These are phyloP conservation scores for Trametes cingulata DNA, from an alignment of 768 basidiomycete genomes.

Conservation along the genomic window DNA sequence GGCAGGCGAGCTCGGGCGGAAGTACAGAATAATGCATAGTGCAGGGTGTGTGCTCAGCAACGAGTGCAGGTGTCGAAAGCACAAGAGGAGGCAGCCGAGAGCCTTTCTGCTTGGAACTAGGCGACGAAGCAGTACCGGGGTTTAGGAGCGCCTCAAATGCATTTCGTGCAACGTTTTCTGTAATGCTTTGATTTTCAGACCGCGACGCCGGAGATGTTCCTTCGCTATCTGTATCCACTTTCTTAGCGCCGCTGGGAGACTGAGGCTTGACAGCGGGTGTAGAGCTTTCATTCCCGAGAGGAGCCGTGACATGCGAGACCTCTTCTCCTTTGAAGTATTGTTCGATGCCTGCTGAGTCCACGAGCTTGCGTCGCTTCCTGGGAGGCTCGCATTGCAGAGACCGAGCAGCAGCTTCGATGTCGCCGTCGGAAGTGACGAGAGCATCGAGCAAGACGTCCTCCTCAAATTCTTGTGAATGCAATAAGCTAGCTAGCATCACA, in stretches of 20 bases:
- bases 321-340: slow-evolving; percentile 48
- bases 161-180: slow-evolving; percentile 33
- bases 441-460: slow-evolving; percentile 55
- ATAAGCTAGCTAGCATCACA: slow-evolving; percentile 63
- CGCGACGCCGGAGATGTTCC: too few relatives aligned
- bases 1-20: slow-evolving; percentile 74
- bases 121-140: slow-evolving; percentile 39
- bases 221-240: too few relatives aligned
- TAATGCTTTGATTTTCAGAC: slow-evolving; percentile 17
- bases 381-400: slow-evolving; percentile 34
- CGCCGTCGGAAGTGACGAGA: slow-evolving; percentile 55
- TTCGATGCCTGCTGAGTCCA: slow-evolving; percentile 41
- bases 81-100: slow-evolving; percentile 53
- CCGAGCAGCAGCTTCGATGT: slow-evolving; percentile 53
- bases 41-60: slow-evolving; percentile 71
- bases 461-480: slow-evolving; percentile 38
- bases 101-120: slow-evolving; percentile 30
- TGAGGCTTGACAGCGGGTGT: too few relatives aligned
- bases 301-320: too few relatives aligned
- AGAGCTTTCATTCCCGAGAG: too few relatives aligned
- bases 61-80: slow-evolving; percentile 61
- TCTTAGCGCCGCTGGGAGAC: too few relatives aligned
- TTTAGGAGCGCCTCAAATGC: slow-evolving; percentile 61
- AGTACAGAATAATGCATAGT: slow-evolving; percentile 71
- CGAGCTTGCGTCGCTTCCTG: slow-evolving; percentile 51